These are phyloP conservation scores for Wickerhamomyces rabaulensis DNA, from an alignment of 805 yeast genomes.

Conservation along the genomic window DNA sequence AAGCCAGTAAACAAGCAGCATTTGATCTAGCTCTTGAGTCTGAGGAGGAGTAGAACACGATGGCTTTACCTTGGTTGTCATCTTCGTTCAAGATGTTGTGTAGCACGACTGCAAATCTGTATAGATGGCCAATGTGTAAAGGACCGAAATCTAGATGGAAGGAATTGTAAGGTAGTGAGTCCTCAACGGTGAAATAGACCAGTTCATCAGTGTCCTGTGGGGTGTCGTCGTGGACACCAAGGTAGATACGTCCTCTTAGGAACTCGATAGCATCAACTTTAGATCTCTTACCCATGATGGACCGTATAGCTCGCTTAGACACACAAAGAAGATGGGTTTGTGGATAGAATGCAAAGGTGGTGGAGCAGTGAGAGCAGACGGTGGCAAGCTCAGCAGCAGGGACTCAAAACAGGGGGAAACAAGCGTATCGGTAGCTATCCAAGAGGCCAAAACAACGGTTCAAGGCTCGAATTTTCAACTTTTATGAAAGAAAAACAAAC, in stretches of 20 bases:
- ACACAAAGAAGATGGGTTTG: background rate
- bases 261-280: conserved; percentile 51
- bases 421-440: no score
- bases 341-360: background rate
- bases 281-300: conserved; percentile 45
- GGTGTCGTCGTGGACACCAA: conserved; percentile 79
- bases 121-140: conserved; percentile 84
- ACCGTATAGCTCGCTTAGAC: background rate
- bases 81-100: conserved; percentile 89
- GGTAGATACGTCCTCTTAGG: conserved; percentile 53
- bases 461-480: background rate
- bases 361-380: background rate
- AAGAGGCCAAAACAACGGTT: no score
- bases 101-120: conserved; percentile 90
- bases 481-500: background rate
- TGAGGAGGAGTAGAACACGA: conserved; percentile 83
- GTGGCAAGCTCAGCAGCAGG: background rate
- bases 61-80: conserved; percentile 78
- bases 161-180: conserved; percentile 86
- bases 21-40: conserved; percentile 81
- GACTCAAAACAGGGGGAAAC: background rate
- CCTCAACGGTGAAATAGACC: conserved; percentile 89
- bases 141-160: conserved; percentile 98
- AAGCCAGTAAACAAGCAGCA: conserved; percentile 89
- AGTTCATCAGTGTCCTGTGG: conserved; percentile 74